Conservation (phyloP, 805 yeast species). For the Hanseniaspora clermontiae region DNA sequence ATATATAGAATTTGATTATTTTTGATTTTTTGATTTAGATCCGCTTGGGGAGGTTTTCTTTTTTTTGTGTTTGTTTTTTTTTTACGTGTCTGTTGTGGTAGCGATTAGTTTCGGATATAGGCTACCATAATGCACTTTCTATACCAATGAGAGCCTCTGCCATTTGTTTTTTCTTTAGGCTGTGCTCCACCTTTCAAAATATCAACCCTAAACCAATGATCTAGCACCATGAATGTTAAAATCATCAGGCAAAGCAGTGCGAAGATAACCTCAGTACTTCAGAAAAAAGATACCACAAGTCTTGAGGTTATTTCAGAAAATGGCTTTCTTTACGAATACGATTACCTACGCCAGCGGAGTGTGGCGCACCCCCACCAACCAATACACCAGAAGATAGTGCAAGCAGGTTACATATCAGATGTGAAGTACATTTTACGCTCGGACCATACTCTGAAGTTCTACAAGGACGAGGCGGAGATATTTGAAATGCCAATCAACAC, state of each 20-base stretch:
- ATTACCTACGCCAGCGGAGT: background rate
- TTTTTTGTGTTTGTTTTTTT: too few relatives aligned
- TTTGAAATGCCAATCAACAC: slow-evolving; percentile 11
- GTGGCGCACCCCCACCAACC: background rate
- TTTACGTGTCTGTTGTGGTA: background rate
- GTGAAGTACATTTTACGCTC: background rate
- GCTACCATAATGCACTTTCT: too few relatives aligned
- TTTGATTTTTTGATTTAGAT: too few relatives aligned
- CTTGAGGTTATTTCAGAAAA: background rate
- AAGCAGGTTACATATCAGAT: background rate
- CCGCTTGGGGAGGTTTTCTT: too few relatives aligned
- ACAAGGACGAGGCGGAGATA: background rate
- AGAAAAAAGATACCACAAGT: background rate
- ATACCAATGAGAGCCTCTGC: too few relatives aligned
- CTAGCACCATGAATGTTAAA: background rate
- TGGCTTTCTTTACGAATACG: background rate
- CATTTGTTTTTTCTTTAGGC: too few relatives aligned
- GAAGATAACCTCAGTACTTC: background rate
- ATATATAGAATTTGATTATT: too few relatives aligned
- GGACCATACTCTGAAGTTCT: background rate
- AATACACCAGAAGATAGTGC: background rate
- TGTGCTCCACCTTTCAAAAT: too few relatives aligned
- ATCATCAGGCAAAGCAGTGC: background rate
- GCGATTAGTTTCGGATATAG: too few relatives aligned
- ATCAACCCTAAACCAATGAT: too few relatives aligned